Conservation (phyloP, 1,284 basidiomycete species). For the Tranzscheliella williamsii region DNA sequence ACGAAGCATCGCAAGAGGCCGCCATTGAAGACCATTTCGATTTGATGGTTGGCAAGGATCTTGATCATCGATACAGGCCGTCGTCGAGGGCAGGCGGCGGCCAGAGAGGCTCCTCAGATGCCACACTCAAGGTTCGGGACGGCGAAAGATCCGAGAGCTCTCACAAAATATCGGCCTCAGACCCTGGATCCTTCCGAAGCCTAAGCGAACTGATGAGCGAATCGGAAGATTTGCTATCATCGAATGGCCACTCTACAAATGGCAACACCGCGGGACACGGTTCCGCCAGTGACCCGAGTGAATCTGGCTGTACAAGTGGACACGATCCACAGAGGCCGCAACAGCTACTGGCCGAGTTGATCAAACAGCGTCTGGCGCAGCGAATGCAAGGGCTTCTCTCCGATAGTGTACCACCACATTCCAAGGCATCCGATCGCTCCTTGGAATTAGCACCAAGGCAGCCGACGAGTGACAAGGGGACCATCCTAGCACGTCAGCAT, state of each 20-base stretch:
- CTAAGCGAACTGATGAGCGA: slow-evolving; percentile 23
- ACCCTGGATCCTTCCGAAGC: no score
- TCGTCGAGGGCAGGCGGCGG: not conserved
- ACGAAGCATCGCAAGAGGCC: slow-evolving; percentile 2
- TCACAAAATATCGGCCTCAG: not conserved
- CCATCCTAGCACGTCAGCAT: no score
- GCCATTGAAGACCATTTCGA: slow-evolving; percentile 28
- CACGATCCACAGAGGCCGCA: slow-evolving; percentile 23
- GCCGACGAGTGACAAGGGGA: no score
- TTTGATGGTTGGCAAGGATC: slow-evolving; percentile 14
- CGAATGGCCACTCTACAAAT: slow-evolving; percentile 18
- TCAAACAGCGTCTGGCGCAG: slow-evolving; percentile 8
- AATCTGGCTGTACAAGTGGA: slow-evolving; percentile 18
- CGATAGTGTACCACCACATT: no score
- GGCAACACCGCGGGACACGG: slow-evolving; percentile 23
- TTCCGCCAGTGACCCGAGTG: slow-evolving; percentile 23
- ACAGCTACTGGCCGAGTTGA: slow-evolving; percentile 7
- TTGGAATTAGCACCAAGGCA: no score
- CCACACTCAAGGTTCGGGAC: no score
- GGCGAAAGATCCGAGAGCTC: no score
- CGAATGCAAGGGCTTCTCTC: slow-evolving; percentile 1
- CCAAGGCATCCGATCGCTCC: no score
- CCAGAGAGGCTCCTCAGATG: no score
- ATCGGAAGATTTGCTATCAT: slow-evolving; percentile 27
- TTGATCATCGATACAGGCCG: slow-evolving; percentile 8